phyloP scores from a whole-genome alignment of 768 basidiomycete species.

The Cystofilobasidium bisporidii region DNA sequence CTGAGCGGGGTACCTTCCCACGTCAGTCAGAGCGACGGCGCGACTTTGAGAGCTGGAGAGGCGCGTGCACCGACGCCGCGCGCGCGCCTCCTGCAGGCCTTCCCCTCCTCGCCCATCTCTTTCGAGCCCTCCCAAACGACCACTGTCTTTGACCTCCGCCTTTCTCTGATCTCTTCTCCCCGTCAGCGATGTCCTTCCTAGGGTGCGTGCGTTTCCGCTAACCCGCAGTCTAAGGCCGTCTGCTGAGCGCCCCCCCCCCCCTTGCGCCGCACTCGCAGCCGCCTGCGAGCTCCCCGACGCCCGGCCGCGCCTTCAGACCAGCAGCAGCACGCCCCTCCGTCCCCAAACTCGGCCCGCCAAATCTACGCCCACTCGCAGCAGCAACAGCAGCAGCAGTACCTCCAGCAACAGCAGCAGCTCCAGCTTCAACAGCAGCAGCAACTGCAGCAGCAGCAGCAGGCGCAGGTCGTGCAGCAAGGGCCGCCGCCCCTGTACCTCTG shows the following conservation, averaged over 20 bases:
- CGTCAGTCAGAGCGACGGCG: no score
- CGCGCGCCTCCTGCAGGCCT: no score
- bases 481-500: slow-evolving; percentile 61
- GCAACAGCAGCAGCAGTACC: slow-evolving; percentile 19
- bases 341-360: slow-evolving; percentile 31
- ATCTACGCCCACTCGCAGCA: slow-evolving; percentile 11
- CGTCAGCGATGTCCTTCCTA: slow-evolving; percentile 16
- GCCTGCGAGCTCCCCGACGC: slow-evolving; percentile 40
- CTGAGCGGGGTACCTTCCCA: no score
- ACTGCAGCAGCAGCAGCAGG: slow-evolving; percentile 6
- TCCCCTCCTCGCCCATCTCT: no score
- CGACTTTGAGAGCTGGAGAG: no score
- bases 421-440: slow-evolving; percentile 11
- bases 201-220: slow-evolving; percentile 17
- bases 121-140: background rate
- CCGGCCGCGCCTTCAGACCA: slow-evolving; percentile 30
- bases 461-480: slow-evolving; percentile 1
- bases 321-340: slow-evolving; percentile 23
- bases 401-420: background rate
- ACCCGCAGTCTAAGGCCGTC: no score
- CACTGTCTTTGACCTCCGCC: no score
- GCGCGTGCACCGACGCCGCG: no score
- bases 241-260: no score
- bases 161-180: background rate
- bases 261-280: slow-evolving; percentile 31